Evolutionary conservation across 176 grass and related monocot genomes (phyloP).

Genomic region (Carex scoparia): DNA sequence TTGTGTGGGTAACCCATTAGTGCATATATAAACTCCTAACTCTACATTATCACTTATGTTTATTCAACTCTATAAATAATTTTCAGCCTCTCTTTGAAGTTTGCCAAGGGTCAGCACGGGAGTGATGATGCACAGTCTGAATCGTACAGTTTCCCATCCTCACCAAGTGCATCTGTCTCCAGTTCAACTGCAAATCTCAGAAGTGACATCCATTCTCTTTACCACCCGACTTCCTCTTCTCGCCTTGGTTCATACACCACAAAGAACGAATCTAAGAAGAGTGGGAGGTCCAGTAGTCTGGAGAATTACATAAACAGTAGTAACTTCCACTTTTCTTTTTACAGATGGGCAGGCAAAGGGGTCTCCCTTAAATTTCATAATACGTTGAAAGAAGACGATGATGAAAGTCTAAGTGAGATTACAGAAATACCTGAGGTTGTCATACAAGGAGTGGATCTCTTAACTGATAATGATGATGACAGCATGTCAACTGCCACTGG

Average conservation of each 20-base stretch:
- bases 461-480: constrained; percentile 59
- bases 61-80: constrained; percentile 1
- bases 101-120: constrained; percentile 37
- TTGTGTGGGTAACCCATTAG: background rate
- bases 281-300: constrained; percentile 34
- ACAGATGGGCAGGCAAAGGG: constrained; percentile 81
- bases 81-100: constrained; percentile 68
- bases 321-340: constrained; percentile 86
- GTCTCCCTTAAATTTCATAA: constrained; percentile 53
- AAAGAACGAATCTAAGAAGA: constrained; percentile 31
- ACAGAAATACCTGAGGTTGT: constrained; percentile 70
- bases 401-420: constrained; percentile 31
- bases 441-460: constrained; percentile 51
- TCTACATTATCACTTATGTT: background rate
- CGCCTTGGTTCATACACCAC: constrained; percentile 37
- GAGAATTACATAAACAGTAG: constrained; percentile 40
- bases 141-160: constrained; percentile 45
- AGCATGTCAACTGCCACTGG: constrained; percentile 40
- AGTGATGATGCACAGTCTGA: constrained; percentile 48
- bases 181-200: constrained; percentile 34
- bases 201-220: constrained; percentile 45
- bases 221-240: constrained; percentile 50
- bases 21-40: background rate
- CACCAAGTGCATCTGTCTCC: constrained; percentile 44
- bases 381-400: constrained; percentile 37